Evolutionary conservation across 805 yeast species (phyloP), one percentile per base, ranked within the genome.

Genomic region (Schwanniomyces pseudopolymorphus): DNA sequence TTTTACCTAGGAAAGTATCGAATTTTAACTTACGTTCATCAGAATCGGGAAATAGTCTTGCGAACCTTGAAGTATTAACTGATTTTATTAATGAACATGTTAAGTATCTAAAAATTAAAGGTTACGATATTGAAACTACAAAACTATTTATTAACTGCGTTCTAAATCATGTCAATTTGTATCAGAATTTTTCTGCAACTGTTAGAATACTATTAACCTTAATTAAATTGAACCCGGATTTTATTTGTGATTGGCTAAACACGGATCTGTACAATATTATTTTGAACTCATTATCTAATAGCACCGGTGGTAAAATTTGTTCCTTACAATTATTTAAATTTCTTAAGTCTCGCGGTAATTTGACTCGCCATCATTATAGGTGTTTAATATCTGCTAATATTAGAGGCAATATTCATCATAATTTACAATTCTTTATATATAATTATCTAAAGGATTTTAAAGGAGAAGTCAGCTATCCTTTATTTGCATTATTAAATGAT

Each of bases 181-280:
- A 63, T 52, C 73, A 69, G 43, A 71, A 71, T 50, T 63, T 64
- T 39, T 54, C 70, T 2, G 75, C 69, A 0, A 47, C 63, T 3
- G 53, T 59, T 1, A 50, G 54, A 21, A 60, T 54, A 0, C 45
- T 70, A 14, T 40, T 43, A 3, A 50, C 51, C 6, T 33, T 66
- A 2, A 51, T 58, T 16, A 39, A 47, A 2, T 13, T 50, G 5
- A 55, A 66, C 39, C 43, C 51, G 2, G 36, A 46, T 2, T 52
- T 60, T 33, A 19, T 42, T 2, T 24, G 37, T 2, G 53, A 57
- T 14, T 67, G 69, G 70, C 48, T 70, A 3, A 54, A 67, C 43
- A 20, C 35, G 0, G 67, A 64, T 17, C 72, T 69, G 69, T 56
- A 50, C 39, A 47, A 58, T 39, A 64, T 72, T 7, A 54, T 70